These are phyloP conservation scores for Mycena indigotica DNA, from an alignment of 768 basidiomycete species.

Conservation along the genomic window DNA sequence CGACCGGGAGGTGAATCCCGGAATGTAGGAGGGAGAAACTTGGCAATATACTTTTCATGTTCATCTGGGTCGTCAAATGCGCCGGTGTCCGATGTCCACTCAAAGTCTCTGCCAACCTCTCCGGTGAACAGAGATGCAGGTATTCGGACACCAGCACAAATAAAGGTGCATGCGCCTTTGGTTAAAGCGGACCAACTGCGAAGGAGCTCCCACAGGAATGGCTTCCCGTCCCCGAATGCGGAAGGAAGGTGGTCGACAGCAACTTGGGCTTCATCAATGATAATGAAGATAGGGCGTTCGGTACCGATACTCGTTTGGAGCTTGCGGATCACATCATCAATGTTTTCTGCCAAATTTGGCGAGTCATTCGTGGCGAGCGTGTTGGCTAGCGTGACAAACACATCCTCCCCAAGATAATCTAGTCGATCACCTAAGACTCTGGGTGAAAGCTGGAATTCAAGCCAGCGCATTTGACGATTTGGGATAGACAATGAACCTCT, in stretches of 20 bases:
- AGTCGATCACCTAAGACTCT: not conserved
- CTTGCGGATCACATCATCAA: not conserved
- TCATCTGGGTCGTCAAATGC: slow-evolving; percentile 2
- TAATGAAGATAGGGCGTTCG: not conserved
- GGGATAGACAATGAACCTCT: not conserved
- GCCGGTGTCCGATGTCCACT: slow-evolving; percentile 11
- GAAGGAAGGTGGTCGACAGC: not conserved
- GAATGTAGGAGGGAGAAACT: slow-evolving; percentile 6
- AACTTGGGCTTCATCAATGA: not conserved
- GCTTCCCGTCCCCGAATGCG: too few species aligned
- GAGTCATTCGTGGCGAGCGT: not conserved
- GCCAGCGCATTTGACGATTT: not conserved
- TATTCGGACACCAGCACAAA: not conserved
- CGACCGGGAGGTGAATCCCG: not conserved
- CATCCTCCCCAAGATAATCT: not conserved
- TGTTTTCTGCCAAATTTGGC: not conserved
- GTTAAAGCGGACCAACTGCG: not conserved
- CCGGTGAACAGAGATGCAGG: not conserved
- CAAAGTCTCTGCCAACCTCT: not conserved
- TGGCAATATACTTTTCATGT: slow-evolving; percentile 2
- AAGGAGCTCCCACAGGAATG: not conserved
- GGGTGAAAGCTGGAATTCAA: not conserved
- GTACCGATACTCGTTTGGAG: not conserved
- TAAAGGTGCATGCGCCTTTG: not conserved
- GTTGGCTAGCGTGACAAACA: not conserved